phyloP scores from a whole-genome alignment of 176 grass and related monocot species.

The Oryza meyeriana region DNA sequence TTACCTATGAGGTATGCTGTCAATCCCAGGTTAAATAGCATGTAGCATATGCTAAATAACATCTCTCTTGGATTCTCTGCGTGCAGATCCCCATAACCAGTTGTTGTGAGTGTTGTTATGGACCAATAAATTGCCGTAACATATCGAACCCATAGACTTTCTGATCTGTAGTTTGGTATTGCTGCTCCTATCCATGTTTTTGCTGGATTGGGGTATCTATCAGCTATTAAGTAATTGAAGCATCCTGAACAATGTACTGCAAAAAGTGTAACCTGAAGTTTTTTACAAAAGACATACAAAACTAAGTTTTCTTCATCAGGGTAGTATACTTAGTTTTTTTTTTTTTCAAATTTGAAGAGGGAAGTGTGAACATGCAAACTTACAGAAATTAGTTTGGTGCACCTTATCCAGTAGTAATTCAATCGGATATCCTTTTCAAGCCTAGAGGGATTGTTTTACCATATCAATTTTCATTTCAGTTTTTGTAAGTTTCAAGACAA shows the following conservation, averaged over 20 bases:
- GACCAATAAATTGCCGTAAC: constrained; percentile 86
- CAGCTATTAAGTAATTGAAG: constrained; percentile 86
- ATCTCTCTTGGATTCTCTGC: constrained; percentile 84
- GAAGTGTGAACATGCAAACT: constrained; percentile 30
- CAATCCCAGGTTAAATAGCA: constrained; percentile 86
- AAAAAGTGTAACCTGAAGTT: constrained; percentile 81
- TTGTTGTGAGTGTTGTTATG: constrained; percentile 88
- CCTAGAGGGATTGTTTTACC: constrained; percentile 40
- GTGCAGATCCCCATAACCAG: constrained; percentile 83
- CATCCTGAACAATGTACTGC: constrained; percentile 80
- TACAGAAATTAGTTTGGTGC: constrained; percentile 83
- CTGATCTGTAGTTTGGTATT: constrained; percentile 67
- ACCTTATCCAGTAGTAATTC: constrained; percentile 84
- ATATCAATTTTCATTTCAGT: constrained; percentile 28
- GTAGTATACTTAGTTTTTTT: not conserved
- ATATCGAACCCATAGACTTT: constrained; percentile 75
- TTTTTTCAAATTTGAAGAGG: not conserved
- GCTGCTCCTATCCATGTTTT: constrained; percentile 86
- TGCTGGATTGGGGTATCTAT: constrained; percentile 64
- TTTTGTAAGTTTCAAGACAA: constrained; percentile 3
- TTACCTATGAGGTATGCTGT: constrained; percentile 88
- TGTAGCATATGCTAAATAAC: constrained; percentile 75
- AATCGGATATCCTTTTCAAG: constrained; percentile 84
- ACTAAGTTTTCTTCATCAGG: constrained; percentile 19
- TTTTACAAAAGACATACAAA: not conserved